Conservation (phyloP, 805 yeast species). For the Metschnikowia koreensis region DNA sequence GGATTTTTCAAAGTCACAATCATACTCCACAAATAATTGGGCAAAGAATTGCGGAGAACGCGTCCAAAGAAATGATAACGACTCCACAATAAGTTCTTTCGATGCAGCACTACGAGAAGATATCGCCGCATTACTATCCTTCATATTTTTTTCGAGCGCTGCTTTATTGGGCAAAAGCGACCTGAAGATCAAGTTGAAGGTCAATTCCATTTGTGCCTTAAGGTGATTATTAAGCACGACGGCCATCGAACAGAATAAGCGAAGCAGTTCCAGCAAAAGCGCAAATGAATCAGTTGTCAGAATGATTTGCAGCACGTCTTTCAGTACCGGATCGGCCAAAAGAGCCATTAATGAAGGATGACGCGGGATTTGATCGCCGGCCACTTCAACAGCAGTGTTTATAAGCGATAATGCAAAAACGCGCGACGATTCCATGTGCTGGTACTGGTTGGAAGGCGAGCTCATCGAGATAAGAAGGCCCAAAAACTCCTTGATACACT, state of each 20-base stretch:
- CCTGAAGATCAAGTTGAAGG: slow-evolving; percentile 61
- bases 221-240: slow-evolving; percentile 63
- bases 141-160: slow-evolving; percentile 19
- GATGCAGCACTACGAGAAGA: slow-evolving; percentile 37
- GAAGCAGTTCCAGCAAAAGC: slow-evolving; percentile 71
- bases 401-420: slow-evolving; percentile 77
- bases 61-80: slow-evolving; percentile 77
- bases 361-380: slow-evolving; percentile 57
- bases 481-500: slow-evolving; percentile 73
- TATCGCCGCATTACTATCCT: slow-evolving; percentile 15
- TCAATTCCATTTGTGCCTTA: slow-evolving; percentile 78
- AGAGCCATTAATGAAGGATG: slow-evolving; percentile 68
- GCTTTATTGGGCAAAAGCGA: slow-evolving; percentile 44
- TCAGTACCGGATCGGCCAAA: slow-evolving; percentile 79
- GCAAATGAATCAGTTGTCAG: slow-evolving; percentile 72
- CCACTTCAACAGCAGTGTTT: slow-evolving; percentile 75
- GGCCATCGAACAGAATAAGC: slow-evolving; percentile 69
- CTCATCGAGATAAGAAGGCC: slow-evolving; percentile 75
- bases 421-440: slow-evolving; percentile 84
- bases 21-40: slow-evolving; percentile 75
- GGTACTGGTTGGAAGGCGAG: slow-evolving; percentile 77
- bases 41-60: slow-evolving; percentile 77
- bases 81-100: slow-evolving; percentile 85
- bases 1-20: slow-evolving; percentile 84
- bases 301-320: slow-evolving; percentile 75